Base-by-base conservation (phyloP, 257 asterid genomes). In the Galeopsis tetrahit region DNA sequence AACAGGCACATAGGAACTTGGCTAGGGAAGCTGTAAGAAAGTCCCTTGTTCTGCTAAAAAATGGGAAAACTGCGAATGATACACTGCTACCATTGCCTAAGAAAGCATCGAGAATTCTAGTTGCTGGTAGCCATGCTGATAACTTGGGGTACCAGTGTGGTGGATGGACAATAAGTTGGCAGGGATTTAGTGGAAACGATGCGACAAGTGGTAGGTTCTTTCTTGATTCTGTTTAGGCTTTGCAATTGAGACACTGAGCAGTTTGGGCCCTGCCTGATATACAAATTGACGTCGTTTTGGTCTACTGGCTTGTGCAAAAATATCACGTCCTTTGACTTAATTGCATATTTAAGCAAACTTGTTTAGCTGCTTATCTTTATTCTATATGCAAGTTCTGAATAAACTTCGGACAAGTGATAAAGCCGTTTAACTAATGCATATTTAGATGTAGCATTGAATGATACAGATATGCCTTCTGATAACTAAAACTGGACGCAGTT, bases 131-230 rank as follows among this genome's bases (percentile, higher is more conserved):
- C 56, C 98, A 89, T 78, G 96, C 98, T 9, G 90, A 92, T 81
- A 88, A 92, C 84, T 87, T 92, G 84, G 98, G 98, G 61, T 89
- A 82, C 63, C 96, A 89, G 67, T 92, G 96, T 80, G 96, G 98
- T 74, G 96, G 98, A 73, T 92, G 98, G 98, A 92, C 98, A 7
- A 86, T 89, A 59, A 55, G 80, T 39, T 89, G 98, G 96, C 96
- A 86, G 71, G 98, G 96, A 66, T 89, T 89, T 78, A 80, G 85
- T 5, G 96, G 98, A 59, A 89, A 92, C 69, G 83, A 84, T 7
- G 81, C 49, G 34, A 92, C 96, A 52, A 62, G 77, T 4, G 98
- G 98, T 88, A 87, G 2, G 72, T 65, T 58, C 10, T 33, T 9
- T 33, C 75, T 10, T 43, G 17, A 51, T 66, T 69, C 10, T 48